Evolutionary conservation across 2,329 filamentous ascomycete species (phyloP).

Genomic region (Colletotrichum destructivum): DNA sequence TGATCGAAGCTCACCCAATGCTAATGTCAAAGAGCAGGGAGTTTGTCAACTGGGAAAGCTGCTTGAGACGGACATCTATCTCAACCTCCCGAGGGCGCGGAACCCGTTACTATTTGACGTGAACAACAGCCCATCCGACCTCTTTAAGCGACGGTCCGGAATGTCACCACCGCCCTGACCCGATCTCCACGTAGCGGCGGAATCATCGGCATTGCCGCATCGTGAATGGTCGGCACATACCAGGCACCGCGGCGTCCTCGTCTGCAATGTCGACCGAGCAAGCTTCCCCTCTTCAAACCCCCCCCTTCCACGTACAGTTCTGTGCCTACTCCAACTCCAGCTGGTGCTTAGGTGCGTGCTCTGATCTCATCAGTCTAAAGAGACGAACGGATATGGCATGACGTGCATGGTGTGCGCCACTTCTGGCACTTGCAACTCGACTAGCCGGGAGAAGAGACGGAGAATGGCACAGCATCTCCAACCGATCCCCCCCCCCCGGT

Average conservation of each 20-base stretch:
- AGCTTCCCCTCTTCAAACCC: conserved; percentile 8
- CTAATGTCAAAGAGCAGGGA: neutral
- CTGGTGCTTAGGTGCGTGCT: too few relatives aligned
- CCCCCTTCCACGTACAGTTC: too few relatives aligned
- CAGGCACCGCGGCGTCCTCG: conserved; percentile 15
- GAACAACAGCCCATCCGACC: neutral
- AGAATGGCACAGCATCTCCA: neutral
- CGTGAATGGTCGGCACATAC: conserved; percentile 35
- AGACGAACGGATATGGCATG: neutral
- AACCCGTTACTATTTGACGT: conserved; percentile 19
- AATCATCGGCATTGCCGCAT: conserved; percentile 37
- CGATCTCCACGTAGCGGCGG: conserved; percentile 7
- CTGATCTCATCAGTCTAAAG: neutral
- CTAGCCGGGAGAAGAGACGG: neutral
- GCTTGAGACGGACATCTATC: too few relatives aligned
- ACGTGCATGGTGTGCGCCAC: conserved; percentile 19
- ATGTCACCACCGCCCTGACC: conserved; percentile 18
- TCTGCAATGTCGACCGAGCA: neutral
- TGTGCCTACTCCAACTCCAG: neutral
- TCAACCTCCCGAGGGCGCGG: neutral
- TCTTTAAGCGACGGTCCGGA: conserved; percentile 7
- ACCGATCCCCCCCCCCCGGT: neutral
- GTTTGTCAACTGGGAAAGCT: too few relatives aligned
- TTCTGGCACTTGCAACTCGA: neutral
- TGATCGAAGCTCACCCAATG: neutral